Conservation (phyloP, 129 eudicot species). For the Arctium lappa region DNA sequence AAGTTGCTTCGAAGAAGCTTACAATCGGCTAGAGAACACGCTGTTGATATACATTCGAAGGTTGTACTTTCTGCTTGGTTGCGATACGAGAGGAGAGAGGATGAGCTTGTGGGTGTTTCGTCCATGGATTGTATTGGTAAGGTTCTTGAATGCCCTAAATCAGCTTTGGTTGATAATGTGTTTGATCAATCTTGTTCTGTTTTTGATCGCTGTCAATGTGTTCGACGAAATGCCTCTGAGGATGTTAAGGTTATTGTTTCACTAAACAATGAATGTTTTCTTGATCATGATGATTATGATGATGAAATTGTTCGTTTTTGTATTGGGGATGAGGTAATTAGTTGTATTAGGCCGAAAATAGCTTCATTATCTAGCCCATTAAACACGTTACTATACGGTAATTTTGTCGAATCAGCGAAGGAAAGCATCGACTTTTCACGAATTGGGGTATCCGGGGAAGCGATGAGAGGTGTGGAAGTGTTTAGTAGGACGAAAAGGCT, state of each 20-base stretch:
- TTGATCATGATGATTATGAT: background rate
- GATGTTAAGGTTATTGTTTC: background rate
- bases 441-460: slow-evolving; percentile 57
- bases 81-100: slow-evolving; percentile 65
- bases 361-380: slow-evolving; percentile 59
- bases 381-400: slow-evolving; percentile 54
- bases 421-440: slow-evolving; percentile 52
- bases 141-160: slow-evolving; percentile 60
- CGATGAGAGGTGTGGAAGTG: slow-evolving; percentile 51
- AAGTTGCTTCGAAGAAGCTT: slow-evolving; percentile 59
- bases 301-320: slow-evolving; percentile 43
- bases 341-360: slow-evolving; percentile 53
- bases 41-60: slow-evolving; percentile 49
- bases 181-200: slow-evolving; percentile 35
- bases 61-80: slow-evolving; percentile 67
- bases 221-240: slow-evolving; percentile 17
- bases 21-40: slow-evolving; percentile 57
- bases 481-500: slow-evolving; percentile 49
- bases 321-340: slow-evolving; percentile 44
- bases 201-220: slow-evolving; percentile 50
- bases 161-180: slow-evolving; percentile 40
- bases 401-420: slow-evolving; percentile 50
- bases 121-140: slow-evolving; percentile 58
- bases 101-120: slow-evolving; percentile 60
- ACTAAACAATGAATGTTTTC: background rate